Evolutionary conservation across 768 basidiomycete genomes (phyloP).

Genomic region (Phlebiopsis flavidoalba): DNA sequence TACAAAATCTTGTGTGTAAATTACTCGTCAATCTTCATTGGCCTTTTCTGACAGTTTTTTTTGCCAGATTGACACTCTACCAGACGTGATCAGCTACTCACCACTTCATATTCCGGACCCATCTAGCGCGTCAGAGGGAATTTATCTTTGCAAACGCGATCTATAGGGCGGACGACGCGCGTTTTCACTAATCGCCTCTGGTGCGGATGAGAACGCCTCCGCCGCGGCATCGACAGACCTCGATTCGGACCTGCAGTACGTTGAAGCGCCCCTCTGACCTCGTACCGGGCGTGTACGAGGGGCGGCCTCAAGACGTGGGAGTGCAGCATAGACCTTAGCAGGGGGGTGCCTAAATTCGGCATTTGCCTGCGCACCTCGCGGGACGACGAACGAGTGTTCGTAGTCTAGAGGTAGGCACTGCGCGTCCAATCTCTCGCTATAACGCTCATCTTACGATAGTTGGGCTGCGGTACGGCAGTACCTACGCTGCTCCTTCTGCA

Average conservation of each 20-base stretch:
- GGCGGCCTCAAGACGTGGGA: constrained; percentile 99
- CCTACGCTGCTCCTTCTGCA: constrained; percentile 75
- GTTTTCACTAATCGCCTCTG: constrained; percentile 86
- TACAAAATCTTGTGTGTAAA: background rate
- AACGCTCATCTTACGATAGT: constrained; percentile 34
- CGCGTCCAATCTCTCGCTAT: background rate
- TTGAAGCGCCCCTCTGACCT: constrained; percentile 88
- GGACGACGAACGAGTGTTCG: constrained; percentile 17
- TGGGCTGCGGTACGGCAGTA: constrained; percentile 91
- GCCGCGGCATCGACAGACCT: background rate
- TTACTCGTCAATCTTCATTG: background rate
- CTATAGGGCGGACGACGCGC: constrained; percentile 92
- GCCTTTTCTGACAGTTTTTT: constrained; percentile 36
- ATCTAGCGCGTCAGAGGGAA: constrained; percentile 9
- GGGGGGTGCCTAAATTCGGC: constrained; percentile 48
- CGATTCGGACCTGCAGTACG: constrained; percentile 46
- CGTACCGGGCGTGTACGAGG: constrained; percentile 88
- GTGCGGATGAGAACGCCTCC: constrained; percentile 22
- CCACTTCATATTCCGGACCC: constrained; percentile 51
- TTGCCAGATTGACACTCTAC: constrained; percentile 35
- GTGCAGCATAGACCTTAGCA: constrained; percentile 84
- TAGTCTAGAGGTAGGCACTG: constrained; percentile 4
- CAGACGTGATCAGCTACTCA: constrained; percentile 76
- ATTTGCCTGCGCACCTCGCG: background rate
- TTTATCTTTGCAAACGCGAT: constrained; percentile 68